Evolutionary conservation across 768 basidiomycete genomes (phyloP).

Genomic region (Psilocybe azurescens): DNA sequence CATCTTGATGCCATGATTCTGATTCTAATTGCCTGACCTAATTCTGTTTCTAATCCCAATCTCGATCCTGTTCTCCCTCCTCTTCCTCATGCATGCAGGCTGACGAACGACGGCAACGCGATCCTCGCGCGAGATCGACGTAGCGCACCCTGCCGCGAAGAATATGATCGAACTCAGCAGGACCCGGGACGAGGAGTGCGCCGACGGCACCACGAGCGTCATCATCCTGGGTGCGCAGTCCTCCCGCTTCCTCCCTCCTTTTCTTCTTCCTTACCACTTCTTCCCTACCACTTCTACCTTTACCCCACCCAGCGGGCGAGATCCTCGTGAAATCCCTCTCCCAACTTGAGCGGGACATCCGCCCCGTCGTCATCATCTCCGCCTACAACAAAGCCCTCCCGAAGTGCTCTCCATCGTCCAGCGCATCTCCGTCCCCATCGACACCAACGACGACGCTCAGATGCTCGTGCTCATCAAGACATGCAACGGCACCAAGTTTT

Average conservation of each 20-base stretch:
- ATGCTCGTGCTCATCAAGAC: slow-evolving; percentile 98
- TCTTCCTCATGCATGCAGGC: slow-evolving; percentile 43
- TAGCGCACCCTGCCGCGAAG: slow-evolving; percentile 98
- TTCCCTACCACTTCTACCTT: no score
- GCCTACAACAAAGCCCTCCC: slow-evolving; percentile 96
- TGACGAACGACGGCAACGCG: slow-evolving; percentile 99
- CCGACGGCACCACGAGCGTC: slow-evolving; percentile 95
- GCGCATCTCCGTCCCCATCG: slow-evolving; percentile 87
- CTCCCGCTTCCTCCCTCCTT: neutral
- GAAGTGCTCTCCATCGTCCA: slow-evolving; percentile 91
- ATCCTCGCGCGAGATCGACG: slow-evolving; percentile 98
- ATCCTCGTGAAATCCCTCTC: slow-evolving; percentile 94
- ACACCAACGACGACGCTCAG: slow-evolving; percentile 83
- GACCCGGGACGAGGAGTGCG: slow-evolving; percentile 63
- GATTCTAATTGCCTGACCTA: neutral
- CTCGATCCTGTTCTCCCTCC: neutral
- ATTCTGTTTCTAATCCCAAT: no score
- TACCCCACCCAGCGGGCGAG: slow-evolving; percentile 70
- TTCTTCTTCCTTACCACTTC: neutral
- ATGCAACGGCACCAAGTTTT: slow-evolving; percentile 98
- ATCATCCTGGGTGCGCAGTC: slow-evolving; percentile 85
- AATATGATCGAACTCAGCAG: slow-evolving; percentile 99
- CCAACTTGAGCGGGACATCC: slow-evolving; percentile 94
- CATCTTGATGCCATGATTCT: neutral
- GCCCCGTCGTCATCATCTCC: slow-evolving; percentile 98